phyloP scores from a whole-genome alignment of 306 rosid species.

The Cotoneaster glaucophyllus region DNA sequence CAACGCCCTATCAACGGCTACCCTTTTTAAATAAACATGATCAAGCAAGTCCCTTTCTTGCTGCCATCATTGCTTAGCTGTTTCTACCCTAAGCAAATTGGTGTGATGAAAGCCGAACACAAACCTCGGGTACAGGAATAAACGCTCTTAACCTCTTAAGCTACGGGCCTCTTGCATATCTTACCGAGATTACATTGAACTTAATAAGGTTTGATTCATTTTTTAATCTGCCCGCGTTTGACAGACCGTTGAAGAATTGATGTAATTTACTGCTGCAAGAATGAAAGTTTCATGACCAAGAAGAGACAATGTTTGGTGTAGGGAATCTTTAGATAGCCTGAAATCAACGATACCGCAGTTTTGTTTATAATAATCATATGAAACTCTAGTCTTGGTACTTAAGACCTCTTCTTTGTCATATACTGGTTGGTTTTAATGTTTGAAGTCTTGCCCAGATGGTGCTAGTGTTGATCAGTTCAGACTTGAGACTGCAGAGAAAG shows the following conservation, averaged over 20 bases:
- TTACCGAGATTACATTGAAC: conserved; percentile 11
- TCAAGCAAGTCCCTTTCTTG: conserved; percentile 34
- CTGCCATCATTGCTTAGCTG: conserved; percentile 29
- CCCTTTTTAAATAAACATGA: conserved; percentile 20
- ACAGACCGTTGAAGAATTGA: conserved; percentile 9
- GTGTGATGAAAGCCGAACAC: background rate
- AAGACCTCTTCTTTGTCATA: conserved; percentile 1
- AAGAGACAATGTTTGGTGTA: conserved; percentile 45
- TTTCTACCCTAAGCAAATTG: background rate
- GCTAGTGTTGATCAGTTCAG: background rate
- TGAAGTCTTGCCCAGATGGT: background rate
- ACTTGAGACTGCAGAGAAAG: background rate
- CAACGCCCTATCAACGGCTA: conserved; percentile 43
- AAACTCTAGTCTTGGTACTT: background rate
- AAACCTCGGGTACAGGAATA: background rate
- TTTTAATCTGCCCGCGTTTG: conserved; percentile 7
- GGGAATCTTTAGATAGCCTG: conserved; percentile 37
- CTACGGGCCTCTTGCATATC: background rate
- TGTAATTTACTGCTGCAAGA: conserved; percentile 27
- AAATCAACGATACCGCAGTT: conserved; percentile 32
- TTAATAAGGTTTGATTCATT: background rate
- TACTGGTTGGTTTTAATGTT: conserved; percentile 9
- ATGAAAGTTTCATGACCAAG: conserved; percentile 18
- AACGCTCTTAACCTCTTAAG: background rate
- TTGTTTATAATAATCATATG: conserved; percentile 4